Evolutionary conservation across 768 basidiomycete species (phyloP).

Genomic region (Phylloporus sp.): DNA sequence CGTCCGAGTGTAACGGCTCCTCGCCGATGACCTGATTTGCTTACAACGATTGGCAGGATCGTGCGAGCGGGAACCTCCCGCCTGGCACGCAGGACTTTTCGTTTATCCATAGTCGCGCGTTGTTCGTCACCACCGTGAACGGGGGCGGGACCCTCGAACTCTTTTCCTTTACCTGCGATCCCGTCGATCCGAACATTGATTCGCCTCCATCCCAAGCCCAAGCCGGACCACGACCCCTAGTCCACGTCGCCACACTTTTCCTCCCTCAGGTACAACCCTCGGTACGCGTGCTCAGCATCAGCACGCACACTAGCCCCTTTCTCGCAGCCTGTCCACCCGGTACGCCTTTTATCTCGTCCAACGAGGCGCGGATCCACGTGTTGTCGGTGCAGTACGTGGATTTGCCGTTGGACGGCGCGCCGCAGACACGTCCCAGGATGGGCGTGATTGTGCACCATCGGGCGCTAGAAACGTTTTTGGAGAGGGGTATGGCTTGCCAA

Average conservation of each 20-base stretch:
- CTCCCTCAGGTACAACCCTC: constrained; percentile 11
- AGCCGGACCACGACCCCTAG: background rate
- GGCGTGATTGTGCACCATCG: constrained; percentile 34
- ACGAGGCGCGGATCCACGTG: constrained; percentile 21
- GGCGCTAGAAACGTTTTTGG: constrained; percentile 20
- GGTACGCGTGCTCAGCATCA: constrained; percentile 14
- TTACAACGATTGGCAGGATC: constrained; percentile 25
- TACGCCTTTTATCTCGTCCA: constrained; percentile 25
- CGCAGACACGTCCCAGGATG: constrained; percentile 9
- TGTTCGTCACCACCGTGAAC: constrained; percentile 35
- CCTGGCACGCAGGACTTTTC: constrained; percentile 39
- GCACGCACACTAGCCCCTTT: constrained; percentile 34
- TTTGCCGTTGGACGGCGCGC: background rate
- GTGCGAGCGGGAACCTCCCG: constrained; percentile 21
- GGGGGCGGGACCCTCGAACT: constrained; percentile 38
- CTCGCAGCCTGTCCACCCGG: constrained; percentile 20
- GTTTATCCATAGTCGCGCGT: constrained; percentile 41
- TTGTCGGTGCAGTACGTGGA: constrained; percentile 22
- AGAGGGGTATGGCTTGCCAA: background rate
- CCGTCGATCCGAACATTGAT: background rate
- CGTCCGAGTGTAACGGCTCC: constrained; percentile 13
- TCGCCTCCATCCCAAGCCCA: background rate
- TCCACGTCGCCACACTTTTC: constrained; percentile 17
- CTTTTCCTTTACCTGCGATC: constrained; percentile 34
- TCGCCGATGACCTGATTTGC: background rate